These are phyloP conservation scores for Ceratobasidium papillatum DNA, from an alignment of 1,284 basidiomycete species.

Conservation along the genomic window DNA sequence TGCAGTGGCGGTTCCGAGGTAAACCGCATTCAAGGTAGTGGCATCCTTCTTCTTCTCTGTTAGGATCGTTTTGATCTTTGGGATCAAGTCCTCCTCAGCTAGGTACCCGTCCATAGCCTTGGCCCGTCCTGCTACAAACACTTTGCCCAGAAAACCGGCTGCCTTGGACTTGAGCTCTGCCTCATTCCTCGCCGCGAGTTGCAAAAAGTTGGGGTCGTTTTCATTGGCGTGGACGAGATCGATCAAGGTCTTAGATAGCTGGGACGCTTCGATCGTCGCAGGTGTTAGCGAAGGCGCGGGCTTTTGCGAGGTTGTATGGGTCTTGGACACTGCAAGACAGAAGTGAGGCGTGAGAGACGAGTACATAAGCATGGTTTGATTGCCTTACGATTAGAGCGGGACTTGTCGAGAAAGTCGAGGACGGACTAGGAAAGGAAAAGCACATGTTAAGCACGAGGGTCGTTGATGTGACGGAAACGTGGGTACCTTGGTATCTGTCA, in stretches of 20 bases:
- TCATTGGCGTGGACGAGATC: slow-evolving; percentile 65
- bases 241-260: slow-evolving; percentile 68
- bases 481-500: slow-evolving; percentile 77
- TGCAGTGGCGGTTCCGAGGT: slow-evolving; percentile 50
- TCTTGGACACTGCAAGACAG: slow-evolving; percentile 61
- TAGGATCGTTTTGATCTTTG: slow-evolving; percentile 53
- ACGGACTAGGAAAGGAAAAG: slow-evolving; percentile 62
- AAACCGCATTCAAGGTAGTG: slow-evolving; percentile 48
- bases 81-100: slow-evolving; percentile 45
- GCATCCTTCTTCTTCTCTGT: slow-evolving; percentile 53
- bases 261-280: slow-evolving; percentile 77
- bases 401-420: slow-evolving; percentile 83
- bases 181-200: slow-evolving; percentile 49
- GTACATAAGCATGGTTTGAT: neutral
- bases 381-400: slow-evolving; percentile 60
- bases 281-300: slow-evolving; percentile 82
- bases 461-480: slow-evolving; percentile 28
- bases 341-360: neutral
- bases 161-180: slow-evolving; percentile 52
- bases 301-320: slow-evolving; percentile 69
- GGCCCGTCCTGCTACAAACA: slow-evolving; percentile 64
- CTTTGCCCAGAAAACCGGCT: slow-evolving; percentile 55
- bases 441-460: neutral
- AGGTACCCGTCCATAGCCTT: slow-evolving; percentile 59
- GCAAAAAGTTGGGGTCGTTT: slow-evolving; percentile 59